Evolutionary conservation across 2,329 filamentous ascomycete genomes (phyloP), one percentile per base, ranked within the genome.

Genomic region (Knufia fluminis): DNA sequence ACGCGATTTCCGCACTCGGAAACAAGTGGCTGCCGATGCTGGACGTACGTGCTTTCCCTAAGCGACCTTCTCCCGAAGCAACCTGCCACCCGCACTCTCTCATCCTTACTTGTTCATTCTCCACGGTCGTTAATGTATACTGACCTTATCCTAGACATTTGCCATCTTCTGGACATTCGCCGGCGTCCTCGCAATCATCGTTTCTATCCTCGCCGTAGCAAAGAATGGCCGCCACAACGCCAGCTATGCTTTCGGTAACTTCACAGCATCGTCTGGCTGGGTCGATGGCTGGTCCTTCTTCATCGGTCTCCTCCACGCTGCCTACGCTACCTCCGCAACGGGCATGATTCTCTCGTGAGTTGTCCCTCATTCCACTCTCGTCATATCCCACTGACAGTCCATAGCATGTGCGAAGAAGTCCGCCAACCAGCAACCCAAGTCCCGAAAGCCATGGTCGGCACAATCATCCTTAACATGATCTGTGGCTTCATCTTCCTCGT

Each of bases 331-430:
- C 12, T 86, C 83, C 3, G 84, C 82, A 14, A 86, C 83, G 0
- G 85, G 85, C 66, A 88, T 88, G 84, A 83, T 88, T 52, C 83
- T 87, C 62, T 84, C 80, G 79, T 83, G 68, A 73, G 79, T 72
- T 43, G 53, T 23, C 51, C 45, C 43, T 48, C 52, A 33, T 50
- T 45, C 41, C 52, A 57, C 46, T 58, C 49, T 41, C 51, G 47
- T 46, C 16, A 43, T 52, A 32, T 52, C 38, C 31, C 9, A 10
- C 20, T 35, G 12, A 23, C 9, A n/a, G n/a, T n/a, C n/a, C 16
- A 16, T 31, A 83, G 78, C 54, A 86, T 86, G 83, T 85, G 81
- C 59, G 83, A 87, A 66, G 83, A 86, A 64, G 82, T 85, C 10
- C 72, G 76, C 61, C 68, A 79, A 42, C 83, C 83, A 3, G 72